Evolutionary conservation across 2,329 filamentous ascomycete species (phyloP).

Genomic region (Hypoxylon sp.): DNA sequence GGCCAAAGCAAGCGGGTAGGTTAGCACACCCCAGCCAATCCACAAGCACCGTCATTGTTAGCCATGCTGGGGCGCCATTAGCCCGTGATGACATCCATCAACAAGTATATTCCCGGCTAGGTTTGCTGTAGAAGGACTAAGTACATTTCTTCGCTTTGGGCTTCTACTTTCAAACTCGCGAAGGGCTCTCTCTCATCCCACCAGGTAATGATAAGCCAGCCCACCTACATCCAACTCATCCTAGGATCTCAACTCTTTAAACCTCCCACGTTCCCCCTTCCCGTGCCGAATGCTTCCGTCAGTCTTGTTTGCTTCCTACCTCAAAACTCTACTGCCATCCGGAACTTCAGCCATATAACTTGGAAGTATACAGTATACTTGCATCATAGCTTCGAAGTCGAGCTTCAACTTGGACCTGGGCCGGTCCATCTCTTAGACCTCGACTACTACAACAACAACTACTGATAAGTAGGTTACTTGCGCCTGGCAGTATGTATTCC

Average conservation of each 20-base stretch:
- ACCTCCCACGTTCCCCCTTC: constrained; percentile 46
- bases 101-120: constrained; percentile 47
- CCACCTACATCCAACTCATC: constrained; percentile 39
- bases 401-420: constrained; percentile 22
- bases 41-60: constrained; percentile 46
- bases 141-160: constrained; percentile 44
- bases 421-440: constrained; percentile 30
- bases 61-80: constrained; percentile 45
- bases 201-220: constrained; percentile 44
- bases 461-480: constrained; percentile 29
- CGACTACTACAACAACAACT: constrained; percentile 14
- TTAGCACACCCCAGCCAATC: constrained; percentile 41
- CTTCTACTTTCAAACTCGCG: constrained; percentile 39
- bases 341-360: constrained; percentile 24
- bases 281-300: constrained; percentile 40
- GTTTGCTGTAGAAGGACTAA: constrained; percentile 47
- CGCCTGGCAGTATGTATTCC: constrained; percentile 29
- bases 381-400: constrained; percentile 7
- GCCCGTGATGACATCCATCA: constrained; percentile 47
- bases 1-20: constrained; percentile 44
- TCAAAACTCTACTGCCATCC: constrained; percentile 21
- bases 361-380: constrained; percentile 21
- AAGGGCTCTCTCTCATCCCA: constrained; percentile 39
- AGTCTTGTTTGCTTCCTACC: constrained; percentile 27
- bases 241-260: constrained; percentile 43